These are phyloP conservation scores for Suillus cothurnatus DNA, from an alignment of 768 basidiomycete genomes.

Conservation along the genomic window DNA sequence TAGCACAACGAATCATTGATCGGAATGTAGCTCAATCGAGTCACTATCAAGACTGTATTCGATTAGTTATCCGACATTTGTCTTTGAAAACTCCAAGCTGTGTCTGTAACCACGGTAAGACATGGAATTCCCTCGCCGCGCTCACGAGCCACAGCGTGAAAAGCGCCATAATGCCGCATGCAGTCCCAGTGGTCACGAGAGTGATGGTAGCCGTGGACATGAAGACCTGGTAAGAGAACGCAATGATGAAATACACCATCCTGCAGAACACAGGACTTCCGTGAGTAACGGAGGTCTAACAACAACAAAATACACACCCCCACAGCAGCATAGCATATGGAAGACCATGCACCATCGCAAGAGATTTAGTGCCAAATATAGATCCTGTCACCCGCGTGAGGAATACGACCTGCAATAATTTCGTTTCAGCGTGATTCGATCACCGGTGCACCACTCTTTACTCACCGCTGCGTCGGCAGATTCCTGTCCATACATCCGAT, in stretches of 20 bases:
- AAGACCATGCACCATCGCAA: constrained; percentile 35
- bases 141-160: constrained; percentile 22
- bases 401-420: constrained; percentile 6
- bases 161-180: constrained; percentile 19
- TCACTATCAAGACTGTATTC: background rate
- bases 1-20: background rate
- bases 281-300: background rate
- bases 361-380: constrained; percentile 19
- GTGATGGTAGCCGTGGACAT: constrained; percentile 15
- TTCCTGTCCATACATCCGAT: constrained; percentile 29
- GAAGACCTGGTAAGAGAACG: constrained; percentile 29
- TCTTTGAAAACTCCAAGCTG: background rate
- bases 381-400: constrained; percentile 9
- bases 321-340: constrained; percentile 37
- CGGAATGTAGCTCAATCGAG: background rate
- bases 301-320: constrained; percentile 9
- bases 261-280: constrained; percentile 11
- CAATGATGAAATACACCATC: constrained; percentile 27
- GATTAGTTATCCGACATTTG: background rate
- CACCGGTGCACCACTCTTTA: background rate
- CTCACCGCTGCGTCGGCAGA: constrained; percentile 33
- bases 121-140: constrained; percentile 1
- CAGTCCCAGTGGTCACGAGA: constrained; percentile 17
- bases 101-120: background rate
- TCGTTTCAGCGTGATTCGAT: background rate